Percentiles rank a stretch among this genome's conserved stretches.
Evolutionary conservation across 352 stramenopile genomes (phyloP).

Genomic region (Halophytophthora polymorphica): DNA sequence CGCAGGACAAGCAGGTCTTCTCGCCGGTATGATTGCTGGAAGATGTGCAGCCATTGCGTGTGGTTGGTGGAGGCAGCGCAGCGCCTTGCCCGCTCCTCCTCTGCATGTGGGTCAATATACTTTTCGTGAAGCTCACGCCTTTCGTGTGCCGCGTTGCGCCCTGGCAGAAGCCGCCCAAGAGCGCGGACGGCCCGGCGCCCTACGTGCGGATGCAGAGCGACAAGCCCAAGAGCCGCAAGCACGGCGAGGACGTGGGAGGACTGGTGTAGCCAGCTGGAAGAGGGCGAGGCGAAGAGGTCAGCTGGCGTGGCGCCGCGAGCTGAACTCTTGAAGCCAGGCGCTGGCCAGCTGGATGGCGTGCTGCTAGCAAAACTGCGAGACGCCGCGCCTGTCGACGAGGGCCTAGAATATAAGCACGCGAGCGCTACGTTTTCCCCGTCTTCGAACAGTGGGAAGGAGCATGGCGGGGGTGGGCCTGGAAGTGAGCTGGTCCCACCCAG

Average conservation of each 20-base stretch:
- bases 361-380: too few relatives aligned
- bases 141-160: constrained; percentile 3
- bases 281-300: too few relatives aligned
- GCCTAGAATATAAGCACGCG: too few relatives aligned
- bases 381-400: too few relatives aligned
- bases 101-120: constrained; percentile 1
- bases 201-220: constrained; percentile 25
- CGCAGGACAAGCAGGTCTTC: constrained; percentile 34
- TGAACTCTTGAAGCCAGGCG: too few relatives aligned
- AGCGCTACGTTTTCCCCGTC: too few relatives aligned
- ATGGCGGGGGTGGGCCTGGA: too few relatives aligned
- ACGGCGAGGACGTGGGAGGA: constrained; percentile 14
- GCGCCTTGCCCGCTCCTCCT: background rate
- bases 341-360: too few relatives aligned
- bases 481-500: too few relatives aligned
- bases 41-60: background rate
- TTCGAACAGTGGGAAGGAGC: too few relatives aligned
- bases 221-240: constrained; percentile 3
- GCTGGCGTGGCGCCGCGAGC: too few relatives aligned
- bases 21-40: constrained; percentile 25
- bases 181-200: constrained; percentile 5
- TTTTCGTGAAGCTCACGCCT: background rate
- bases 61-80: background rate
- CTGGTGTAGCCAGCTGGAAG: constrained; percentile 20
- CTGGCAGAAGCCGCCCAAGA: constrained; percentile 17